Conservation (phyloP, 345 rosid genomes). For the Linum lewisii region DNA sequence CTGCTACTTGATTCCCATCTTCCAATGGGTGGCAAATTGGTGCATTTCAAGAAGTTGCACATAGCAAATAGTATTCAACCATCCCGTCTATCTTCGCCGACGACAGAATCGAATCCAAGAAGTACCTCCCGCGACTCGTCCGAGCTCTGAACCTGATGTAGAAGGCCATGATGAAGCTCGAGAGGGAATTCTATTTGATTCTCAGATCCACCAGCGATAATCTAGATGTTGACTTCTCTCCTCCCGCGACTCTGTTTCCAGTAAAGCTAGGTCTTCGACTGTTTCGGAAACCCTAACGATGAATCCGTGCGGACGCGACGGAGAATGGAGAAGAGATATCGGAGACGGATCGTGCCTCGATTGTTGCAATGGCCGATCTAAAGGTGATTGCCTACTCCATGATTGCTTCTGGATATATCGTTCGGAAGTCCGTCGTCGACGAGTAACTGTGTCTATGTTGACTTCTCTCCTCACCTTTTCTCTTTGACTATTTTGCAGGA, state of each 20-base stretch:
- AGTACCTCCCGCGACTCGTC: slow-evolving; percentile 38
- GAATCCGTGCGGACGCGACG: slow-evolving; percentile 12
- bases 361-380: slow-evolving; percentile 38
- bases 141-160: slow-evolving; percentile 48
- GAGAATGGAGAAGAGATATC: slow-evolving; percentile 7
- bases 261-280: slow-evolving; percentile 9
- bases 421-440: slow-evolving; percentile 59
- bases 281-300: slow-evolving; percentile 9
- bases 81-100: slow-evolving; percentile 33
- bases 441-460: too few relatives aligned
- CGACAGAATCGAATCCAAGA: slow-evolving; percentile 37
- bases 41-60: too few relatives aligned
- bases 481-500: too few relatives aligned
- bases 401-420: slow-evolving; percentile 54
- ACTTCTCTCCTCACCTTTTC: too few relatives aligned
- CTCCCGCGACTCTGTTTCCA: slow-evolving; percentile 28
- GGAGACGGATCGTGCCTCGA: slow-evolving; percentile 8
- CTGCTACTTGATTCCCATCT: too few relatives aligned
- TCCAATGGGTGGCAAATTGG: too few relatives aligned
- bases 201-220: slow-evolving; percentile 36
- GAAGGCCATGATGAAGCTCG: slow-evolving; percentile 53
- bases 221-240: slow-evolving; percentile 51
- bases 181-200: slow-evolving; percentile 60
- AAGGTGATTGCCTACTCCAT: slow-evolving; percentile 66
- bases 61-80: too few relatives aligned